These are phyloP conservation scores for Zopfia rhizophila DNA, from an alignment of 2,329 filamentous ascomycete species.

Conservation along the genomic window DNA sequence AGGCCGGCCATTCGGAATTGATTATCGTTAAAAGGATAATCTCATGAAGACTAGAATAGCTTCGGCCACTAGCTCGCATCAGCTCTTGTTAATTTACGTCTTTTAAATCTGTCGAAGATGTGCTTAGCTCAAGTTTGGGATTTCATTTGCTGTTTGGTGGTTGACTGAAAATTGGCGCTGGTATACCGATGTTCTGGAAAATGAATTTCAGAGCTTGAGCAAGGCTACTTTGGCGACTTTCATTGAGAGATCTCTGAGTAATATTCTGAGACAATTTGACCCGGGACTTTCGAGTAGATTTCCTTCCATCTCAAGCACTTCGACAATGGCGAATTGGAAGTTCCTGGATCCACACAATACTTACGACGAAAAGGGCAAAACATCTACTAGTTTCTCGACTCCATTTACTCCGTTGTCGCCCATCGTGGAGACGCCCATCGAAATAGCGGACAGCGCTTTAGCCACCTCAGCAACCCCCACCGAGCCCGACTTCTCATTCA, in stretches of 20 bases:
- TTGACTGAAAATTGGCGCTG: constrained; percentile 51
- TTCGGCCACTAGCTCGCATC: constrained; percentile 8
- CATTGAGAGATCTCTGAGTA: no score
- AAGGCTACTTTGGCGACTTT: constrained; percentile 2
- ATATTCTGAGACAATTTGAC: no score
- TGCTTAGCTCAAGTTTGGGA: constrained; percentile 26
- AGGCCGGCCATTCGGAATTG: constrained; percentile 41
- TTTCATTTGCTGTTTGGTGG: constrained; percentile 48
- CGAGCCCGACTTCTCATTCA: constrained; percentile 29
- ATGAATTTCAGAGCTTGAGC: constrained; percentile 29
- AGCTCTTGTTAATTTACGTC: constrained; percentile 8
- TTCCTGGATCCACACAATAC: no score
- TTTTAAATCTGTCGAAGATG: constrained; percentile 1
- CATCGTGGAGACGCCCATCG: constrained; percentile 4
- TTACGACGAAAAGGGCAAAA: no score
- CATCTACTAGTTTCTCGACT: no score
- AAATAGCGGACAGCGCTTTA: no score
- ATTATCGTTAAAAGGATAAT: constrained; percentile 47
- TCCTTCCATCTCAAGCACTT: no score
- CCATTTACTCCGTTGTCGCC: no score
- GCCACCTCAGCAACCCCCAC: not conserved
- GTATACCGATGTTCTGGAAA: constrained; percentile 48
- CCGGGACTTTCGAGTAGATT: no score
- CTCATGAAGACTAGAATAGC: constrained; percentile 37
- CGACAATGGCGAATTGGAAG: no score